Percentiles rank a stretch among this genome's conserved stretches.
Conservation (phyloP, 2,329 filamentous ascomycete genomes). For the Stemphylium vesicarium region DNA sequence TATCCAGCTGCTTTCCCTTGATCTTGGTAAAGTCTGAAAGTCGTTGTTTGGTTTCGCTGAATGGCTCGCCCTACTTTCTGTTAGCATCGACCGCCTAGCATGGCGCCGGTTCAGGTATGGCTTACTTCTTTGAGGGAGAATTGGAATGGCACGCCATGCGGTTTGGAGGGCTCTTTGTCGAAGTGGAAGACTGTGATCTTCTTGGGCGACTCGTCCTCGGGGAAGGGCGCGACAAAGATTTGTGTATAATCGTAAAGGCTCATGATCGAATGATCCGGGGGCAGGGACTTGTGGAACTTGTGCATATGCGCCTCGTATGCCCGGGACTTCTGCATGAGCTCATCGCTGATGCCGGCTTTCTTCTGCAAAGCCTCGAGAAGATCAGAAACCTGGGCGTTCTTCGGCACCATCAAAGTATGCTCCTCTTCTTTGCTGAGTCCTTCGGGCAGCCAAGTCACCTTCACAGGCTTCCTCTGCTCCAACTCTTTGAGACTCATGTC, state of each 20-base stretch:
- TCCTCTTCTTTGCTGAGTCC: constrained; percentile 91
- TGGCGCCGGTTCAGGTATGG: neutral
- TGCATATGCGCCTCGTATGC: constrained; percentile 83
- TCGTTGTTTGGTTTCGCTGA: constrained; percentile 92
- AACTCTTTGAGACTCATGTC: constrained; percentile 94
- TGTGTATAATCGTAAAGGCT: constrained; percentile 85
- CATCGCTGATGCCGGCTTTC: constrained; percentile 79
- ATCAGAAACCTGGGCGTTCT: constrained; percentile 81
- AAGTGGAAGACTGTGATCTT: constrained; percentile 89
- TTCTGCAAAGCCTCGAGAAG: constrained; percentile 77
- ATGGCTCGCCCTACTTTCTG: constrained; percentile 72
- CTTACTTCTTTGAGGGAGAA: constrained; percentile 81
- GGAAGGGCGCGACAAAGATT: constrained; percentile 80
- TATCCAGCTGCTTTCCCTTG: constrained; percentile 98
- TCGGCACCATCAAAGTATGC: constrained; percentile 84
- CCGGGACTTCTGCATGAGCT: constrained; percentile 74
- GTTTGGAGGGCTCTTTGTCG: constrained; percentile 83
- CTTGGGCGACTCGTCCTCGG: constrained; percentile 69
- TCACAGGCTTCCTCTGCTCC: constrained; percentile 88
- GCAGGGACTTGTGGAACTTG: constrained; percentile 82
- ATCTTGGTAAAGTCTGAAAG: constrained; percentile 90
- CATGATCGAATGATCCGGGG: constrained; percentile 73
- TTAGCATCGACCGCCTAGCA: constrained; percentile 26
- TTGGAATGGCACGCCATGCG: constrained; percentile 89
- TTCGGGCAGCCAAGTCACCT: constrained; percentile 83